Evolutionary conservation across 257 asterid species (phyloP).

Genomic region (Knoxia roxburghii): DNA sequence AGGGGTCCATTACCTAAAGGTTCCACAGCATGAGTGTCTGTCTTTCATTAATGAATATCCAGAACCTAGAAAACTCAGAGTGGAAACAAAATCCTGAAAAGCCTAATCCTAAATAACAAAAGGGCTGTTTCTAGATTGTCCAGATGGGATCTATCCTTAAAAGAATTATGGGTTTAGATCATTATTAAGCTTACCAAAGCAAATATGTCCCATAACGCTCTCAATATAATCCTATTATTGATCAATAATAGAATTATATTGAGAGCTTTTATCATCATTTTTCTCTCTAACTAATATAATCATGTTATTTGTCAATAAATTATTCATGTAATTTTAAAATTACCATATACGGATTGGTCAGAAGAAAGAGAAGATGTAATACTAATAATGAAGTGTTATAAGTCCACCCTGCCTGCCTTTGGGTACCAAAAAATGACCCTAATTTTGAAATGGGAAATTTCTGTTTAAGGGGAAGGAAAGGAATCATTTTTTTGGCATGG

Average conservation of each 20-base stretch:
- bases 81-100: constrained; percentile 26
- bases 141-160: constrained; percentile 20
- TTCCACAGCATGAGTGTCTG: not conserved
- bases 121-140: constrained; percentile 26
- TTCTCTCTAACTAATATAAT: too few species aligned
- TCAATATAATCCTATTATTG: too few species aligned
- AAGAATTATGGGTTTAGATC: constrained; percentile 17
- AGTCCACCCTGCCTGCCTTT: constrained; percentile 14
- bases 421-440: constrained; percentile 13
- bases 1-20: constrained; percentile 25
- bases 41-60: constrained; percentile 8
- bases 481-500: constrained; percentile 31
- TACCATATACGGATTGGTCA: too few species aligned
- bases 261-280: too few species aligned
- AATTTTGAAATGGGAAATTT: constrained; percentile 15
- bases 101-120: constrained; percentile 13
- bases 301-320: too few species aligned
- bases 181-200: constrained; percentile 29
- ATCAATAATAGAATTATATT: too few species aligned
- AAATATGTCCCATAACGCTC: constrained; percentile 7
- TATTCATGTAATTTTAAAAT: too few species aligned
- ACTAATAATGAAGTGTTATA: not conserved
- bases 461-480: constrained; percentile 16
- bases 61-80: constrained; percentile 11
- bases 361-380: constrained; percentile 1